Evolutionary conservation across 1,284 basidiomycete species (phyloP), one percentile per base, ranked within the genome.

Genomic region (Nidula niveotomentosa): DNA sequence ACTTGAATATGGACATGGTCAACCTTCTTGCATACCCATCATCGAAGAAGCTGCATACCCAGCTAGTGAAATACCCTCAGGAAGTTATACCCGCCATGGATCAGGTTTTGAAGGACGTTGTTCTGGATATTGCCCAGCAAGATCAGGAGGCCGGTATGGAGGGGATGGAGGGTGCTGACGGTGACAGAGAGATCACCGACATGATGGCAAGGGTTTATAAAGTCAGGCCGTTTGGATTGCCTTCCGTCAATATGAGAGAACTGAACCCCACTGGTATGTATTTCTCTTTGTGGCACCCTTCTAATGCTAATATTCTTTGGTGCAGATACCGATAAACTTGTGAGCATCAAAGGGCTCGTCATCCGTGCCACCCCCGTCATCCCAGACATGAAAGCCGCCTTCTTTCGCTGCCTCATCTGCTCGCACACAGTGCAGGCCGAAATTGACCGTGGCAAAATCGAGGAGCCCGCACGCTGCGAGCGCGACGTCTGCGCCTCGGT

Each of bases 1-100:
- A 93, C 68, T 77, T 99, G 62, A 99, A 99, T 70, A 77, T 99
- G 52, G 95, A 98, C 66, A 83, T 94, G 69, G 68, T 83, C 65
- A 97, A 99, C 70, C 75, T 99, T n/a, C 79, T 90, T 33, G 86
- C 96, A 0, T 99, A 91, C 69, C 93, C 94, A 0, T 86, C 91
- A 6, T 86, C 87, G 57, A 88, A 86, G 67, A 94, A 94, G 71
- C 78, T 98, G 10, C 84, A 92, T 67, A 75, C 76, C 44, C 91
- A 93, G 65, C 76, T 98, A 10, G 71, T 88, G 60, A 95, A 94
- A 67, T 99, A 96, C 70, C 97, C 96, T 0, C 95, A 98, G 71
- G 96, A 99, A 76, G 87, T 98, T 51, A 84, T 99, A 44, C 96
- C 96, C 2, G 93, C 94, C 52, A 95, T 98, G 89, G 97, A 99